Evolutionary conservation across 768 basidiomycete species (phyloP).

Genomic region (Boletus fagicola): DNA sequence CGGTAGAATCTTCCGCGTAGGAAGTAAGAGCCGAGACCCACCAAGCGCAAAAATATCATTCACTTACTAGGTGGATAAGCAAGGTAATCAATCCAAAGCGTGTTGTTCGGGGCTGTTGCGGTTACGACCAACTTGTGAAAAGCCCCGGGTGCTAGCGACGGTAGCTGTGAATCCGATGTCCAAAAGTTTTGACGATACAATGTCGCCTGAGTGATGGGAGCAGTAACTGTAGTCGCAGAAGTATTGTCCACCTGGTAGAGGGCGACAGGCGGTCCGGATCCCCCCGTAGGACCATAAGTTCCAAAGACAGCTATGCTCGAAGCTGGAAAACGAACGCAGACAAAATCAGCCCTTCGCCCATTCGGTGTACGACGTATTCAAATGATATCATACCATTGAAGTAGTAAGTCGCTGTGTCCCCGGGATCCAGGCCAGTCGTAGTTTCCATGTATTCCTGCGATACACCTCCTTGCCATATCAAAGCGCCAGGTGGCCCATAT

Average conservation of each 20-base stretch:
- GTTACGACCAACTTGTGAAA: background rate
- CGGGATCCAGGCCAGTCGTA: background rate
- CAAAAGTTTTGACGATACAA: background rate
- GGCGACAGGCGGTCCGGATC: background rate
- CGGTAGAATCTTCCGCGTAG: background rate
- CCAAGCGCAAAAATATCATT: background rate
- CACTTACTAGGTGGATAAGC: background rate
- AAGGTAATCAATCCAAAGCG: background rate
- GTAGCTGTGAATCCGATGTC: background rate
- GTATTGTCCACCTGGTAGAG: conserved; percentile 1
- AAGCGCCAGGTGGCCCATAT: background rate
- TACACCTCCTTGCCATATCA: background rate
- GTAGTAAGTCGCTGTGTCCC: background rate
- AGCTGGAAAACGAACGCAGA: conserved; percentile 1
- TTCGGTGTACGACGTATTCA: background rate
- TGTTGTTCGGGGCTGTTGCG: background rate
- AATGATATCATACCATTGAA: conserved; percentile 3
- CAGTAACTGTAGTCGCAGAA: background rate
- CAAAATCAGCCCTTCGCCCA: background rate
- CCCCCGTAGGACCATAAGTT: background rate
- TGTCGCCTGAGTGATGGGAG: background rate
- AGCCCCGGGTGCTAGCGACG: background rate
- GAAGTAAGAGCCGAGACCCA: background rate
- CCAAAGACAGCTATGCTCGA: conserved; percentile 4
- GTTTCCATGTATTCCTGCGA: background rate